Evolutionary conservation across 2,329 filamentous ascomycete species (phyloP).

Genomic region (Mycosphaerella sp.): DNA sequence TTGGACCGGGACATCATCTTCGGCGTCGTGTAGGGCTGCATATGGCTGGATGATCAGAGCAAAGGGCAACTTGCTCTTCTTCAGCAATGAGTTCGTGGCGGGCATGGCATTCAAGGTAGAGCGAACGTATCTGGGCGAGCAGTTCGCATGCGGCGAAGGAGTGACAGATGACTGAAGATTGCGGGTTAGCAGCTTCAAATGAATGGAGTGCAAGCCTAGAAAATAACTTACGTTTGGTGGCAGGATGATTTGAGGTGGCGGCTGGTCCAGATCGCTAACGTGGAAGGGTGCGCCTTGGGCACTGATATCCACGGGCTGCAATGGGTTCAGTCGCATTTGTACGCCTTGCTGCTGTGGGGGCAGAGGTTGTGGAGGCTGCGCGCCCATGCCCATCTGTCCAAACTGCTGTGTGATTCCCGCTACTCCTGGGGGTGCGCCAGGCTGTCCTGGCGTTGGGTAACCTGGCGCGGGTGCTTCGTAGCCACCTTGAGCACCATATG

Average conservation of each 20-base stretch:
- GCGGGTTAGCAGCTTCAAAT: not conserved
- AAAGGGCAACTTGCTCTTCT: conserved; percentile 94
- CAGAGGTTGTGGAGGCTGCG: conserved; percentile 38
- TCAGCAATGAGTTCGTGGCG: conserved; percentile 83
- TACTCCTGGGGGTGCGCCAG: conserved; percentile 30
- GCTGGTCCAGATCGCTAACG: conserved; percentile 82
- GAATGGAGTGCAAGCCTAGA: not conserved
- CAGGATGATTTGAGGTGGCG: conserved; percentile 83
- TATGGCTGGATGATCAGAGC: conserved; percentile 96
- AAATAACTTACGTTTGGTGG: conserved; percentile 72
- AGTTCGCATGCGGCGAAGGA: conserved; percentile 84
- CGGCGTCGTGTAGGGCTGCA: conserved; percentile 81
- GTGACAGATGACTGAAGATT: conserved; percentile 70
- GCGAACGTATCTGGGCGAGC: conserved; percentile 85
- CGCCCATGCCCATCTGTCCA: conserved; percentile 64
- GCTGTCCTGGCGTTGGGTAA: conserved; percentile 17
- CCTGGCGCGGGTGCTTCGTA: conserved; percentile 54
- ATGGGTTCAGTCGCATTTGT: conserved; percentile 64
- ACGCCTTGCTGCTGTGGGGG: conserved; percentile 45
- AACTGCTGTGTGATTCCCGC: conserved; percentile 62
- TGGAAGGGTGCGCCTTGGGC: conserved; percentile 82
- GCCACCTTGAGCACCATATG: conserved; percentile 44
- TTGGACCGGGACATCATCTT: conserved; percentile 84
- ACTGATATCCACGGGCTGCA: conserved; percentile 79
- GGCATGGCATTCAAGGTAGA: conserved; percentile 93